Percentiles rank a stretch among this genome's conserved stretches.
Evolutionary conservation across 169 alveolate species (phyloP).

Genomic region (Perkinsus marinus): DNA sequence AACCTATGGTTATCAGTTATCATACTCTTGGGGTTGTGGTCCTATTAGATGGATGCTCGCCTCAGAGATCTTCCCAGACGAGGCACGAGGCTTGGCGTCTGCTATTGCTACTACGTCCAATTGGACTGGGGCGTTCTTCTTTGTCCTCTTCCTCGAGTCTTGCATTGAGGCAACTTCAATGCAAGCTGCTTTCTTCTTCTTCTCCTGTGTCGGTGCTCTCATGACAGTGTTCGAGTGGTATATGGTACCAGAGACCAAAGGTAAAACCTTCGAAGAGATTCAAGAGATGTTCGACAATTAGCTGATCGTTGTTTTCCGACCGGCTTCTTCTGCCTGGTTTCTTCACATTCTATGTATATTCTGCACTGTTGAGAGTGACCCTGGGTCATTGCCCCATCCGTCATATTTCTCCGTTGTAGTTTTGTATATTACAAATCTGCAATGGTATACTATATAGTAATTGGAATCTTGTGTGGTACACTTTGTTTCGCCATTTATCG

Average conservation of each 20-base stretch:
- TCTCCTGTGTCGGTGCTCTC: not conserved
- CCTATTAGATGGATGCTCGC: not conserved
- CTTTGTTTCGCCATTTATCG: no score
- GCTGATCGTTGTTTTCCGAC: not conserved
- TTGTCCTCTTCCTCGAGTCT: not conserved
- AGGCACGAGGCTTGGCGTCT: not conserved
- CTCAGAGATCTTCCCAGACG: not conserved
- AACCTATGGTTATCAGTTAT: not conserved
- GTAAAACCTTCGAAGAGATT: not conserved
- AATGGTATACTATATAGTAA: no score
- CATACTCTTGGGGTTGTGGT: not conserved
- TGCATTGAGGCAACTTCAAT: not conserved
- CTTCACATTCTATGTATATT: not conserved
- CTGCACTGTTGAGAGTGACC: not conserved
- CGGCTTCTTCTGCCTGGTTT: not conserved
- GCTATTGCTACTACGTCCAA: not conserved
- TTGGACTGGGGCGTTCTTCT: not conserved
- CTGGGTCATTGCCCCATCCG: no score
- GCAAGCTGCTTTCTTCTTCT: not conserved
- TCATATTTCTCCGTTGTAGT: not conserved
- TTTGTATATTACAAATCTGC: not conserved
- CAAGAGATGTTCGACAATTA: not conserved
- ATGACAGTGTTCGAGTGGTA: not conserved
- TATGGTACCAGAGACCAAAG: not conserved
- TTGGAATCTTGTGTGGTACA: no score